A percentile compares a stretch with the other conserved stretches of the same genome.
Evolutionary conservation across 768 basidiomycete species (phyloP).

Genomic region (Cantharellus cinnabarinus): DNA sequence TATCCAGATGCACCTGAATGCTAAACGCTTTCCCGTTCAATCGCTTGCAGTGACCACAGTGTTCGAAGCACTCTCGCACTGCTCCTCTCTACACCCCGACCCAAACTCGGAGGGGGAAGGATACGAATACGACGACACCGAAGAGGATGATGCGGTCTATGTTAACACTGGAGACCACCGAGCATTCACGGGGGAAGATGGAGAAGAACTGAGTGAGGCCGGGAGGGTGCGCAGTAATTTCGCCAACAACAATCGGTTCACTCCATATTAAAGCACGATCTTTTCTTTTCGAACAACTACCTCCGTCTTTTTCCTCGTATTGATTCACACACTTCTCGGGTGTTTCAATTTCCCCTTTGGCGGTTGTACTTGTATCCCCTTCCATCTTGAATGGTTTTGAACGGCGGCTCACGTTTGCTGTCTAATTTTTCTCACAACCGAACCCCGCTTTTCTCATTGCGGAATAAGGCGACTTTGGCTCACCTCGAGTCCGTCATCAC

Average conservation of each 20-base stretch:
- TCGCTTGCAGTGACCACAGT: constrained; percentile 47
- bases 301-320: background rate
- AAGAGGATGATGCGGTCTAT: constrained; percentile 23
- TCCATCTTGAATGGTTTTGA: background rate
- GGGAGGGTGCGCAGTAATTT: constrained; percentile 92
- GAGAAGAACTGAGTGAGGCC: constrained; percentile 62
- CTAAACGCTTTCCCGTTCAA: background rate
- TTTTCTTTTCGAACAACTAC: background rate
- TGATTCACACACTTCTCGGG: constrained; percentile 7
- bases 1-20: background rate
- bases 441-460: too few relatives aligned
- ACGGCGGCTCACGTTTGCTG: too few relatives aligned
- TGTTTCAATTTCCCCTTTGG: constrained; percentile 11
- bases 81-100: constrained; percentile 75
- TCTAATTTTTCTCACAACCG: too few relatives aligned
- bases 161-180: constrained; percentile 17
- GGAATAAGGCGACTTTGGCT: constrained; percentile 50
- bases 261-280: constrained; percentile 52
- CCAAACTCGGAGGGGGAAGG: constrained; percentile 23
- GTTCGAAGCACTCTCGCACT: constrained; percentile 68
- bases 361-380: constrained; percentile 9
- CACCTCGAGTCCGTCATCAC: constrained; percentile 69
- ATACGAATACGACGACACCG: constrained; percentile 34
- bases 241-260: constrained; percentile 50
- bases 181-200: constrained; percentile 38